Conservation (phyloP, 345 rosid species). For the Citrus hindsii region DNA sequence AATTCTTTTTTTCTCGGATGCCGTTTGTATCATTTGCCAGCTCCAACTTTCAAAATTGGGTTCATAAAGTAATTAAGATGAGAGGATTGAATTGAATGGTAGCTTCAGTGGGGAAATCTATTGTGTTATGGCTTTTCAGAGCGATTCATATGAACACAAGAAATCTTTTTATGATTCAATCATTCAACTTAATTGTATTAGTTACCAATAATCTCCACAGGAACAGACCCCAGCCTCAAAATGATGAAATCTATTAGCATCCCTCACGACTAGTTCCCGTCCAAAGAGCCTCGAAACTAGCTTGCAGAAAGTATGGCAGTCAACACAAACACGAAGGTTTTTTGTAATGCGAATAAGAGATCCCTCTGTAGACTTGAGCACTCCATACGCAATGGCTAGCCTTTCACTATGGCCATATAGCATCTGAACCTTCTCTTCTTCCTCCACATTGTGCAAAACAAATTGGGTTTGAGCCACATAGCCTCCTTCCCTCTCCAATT, state of each 20-base stretch:
- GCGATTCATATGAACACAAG: neutral
- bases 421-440: constrained; percentile 64
- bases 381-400: constrained; percentile 68
- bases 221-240: constrained; percentile 75
- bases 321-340: constrained; percentile 76
- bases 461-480: constrained; percentile 67
- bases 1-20: neutral
- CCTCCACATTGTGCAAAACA: constrained; percentile 60
- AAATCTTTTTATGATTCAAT: neutral
- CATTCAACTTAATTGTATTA: neutral
- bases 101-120: neutral
- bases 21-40: neutral
- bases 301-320: constrained; percentile 80
- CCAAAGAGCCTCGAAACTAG: constrained; percentile 56
- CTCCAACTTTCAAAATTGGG: neutral
- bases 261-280: constrained; percentile 66
- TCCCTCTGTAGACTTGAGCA: constrained; percentile 44
- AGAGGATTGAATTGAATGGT: neutral
- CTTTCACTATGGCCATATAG: constrained; percentile 81
- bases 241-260: constrained; percentile 88
- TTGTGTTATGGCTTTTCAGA: neutral
- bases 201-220: constrained; percentile 80
- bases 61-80: neutral
- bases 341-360: constrained; percentile 60
- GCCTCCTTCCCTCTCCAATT: constrained; percentile 55